A percentile compares a stretch with the other conserved stretches of the same genome.
Conservation (phyloP, 441 rosid species). For the Populus trichocarpa region DNA sequence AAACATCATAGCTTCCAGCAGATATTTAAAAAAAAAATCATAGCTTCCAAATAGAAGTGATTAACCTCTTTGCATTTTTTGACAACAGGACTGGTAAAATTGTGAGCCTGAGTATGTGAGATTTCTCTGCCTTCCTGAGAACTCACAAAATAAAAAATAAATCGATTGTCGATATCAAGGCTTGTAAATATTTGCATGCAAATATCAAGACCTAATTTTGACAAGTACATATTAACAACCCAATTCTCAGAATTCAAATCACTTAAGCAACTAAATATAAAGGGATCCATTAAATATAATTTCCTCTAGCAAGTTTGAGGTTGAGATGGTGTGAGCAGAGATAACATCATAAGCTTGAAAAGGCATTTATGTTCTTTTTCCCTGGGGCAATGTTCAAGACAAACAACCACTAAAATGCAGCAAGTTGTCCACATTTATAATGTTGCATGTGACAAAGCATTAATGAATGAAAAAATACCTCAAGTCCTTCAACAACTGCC, state of each 20-base stretch:
- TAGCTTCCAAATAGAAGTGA: constrained; percentile 21
- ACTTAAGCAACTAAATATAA: neutral
- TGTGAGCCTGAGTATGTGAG: constrained; percentile 55
- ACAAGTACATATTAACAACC: neutral
- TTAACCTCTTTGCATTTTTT: constrained; percentile 90
- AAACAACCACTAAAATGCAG: constrained; percentile 11
- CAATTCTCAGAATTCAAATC: neutral
- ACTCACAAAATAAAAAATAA: constrained; percentile 25
- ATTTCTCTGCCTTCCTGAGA: constrained; percentile 85
- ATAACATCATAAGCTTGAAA: neutral
- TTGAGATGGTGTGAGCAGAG: neutral
- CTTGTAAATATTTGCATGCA: neutral
- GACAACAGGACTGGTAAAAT: constrained; percentile 63
- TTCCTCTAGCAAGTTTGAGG: neutral
- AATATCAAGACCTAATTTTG: neutral
- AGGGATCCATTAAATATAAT: neutral
- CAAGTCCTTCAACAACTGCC: constrained; percentile 95
- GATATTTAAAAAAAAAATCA: neutral
- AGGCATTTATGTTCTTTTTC: neutral
- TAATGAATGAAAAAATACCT: constrained; percentile 40
- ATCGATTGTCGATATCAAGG: constrained; percentile 13
- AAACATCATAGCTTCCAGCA: constrained; percentile 3
- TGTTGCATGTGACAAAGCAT: neutral
- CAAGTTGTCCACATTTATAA: neutral
- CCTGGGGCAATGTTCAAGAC: neutral